Evolutionary conservation across 2,329 filamentous ascomycete species (phyloP).

Genomic region (Exophiala oligosperma): DNA sequence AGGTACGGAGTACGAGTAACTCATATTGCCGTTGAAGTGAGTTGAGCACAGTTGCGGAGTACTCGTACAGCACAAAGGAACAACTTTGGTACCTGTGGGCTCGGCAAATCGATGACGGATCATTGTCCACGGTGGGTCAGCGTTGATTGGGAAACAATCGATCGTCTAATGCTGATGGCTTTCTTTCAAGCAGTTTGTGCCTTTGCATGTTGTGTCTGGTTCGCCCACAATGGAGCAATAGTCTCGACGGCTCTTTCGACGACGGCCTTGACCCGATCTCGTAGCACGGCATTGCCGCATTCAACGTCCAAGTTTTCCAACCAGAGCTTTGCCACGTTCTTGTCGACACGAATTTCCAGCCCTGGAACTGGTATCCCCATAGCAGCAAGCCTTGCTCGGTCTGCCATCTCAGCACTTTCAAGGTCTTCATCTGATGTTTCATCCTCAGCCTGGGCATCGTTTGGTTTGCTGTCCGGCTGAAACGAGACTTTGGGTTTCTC

Average conservation of each 20-base stretch:
- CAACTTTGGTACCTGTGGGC: too few species aligned
- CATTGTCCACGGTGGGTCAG: too few species aligned
- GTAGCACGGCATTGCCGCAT: conserved; percentile 73
- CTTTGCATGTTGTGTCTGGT: conserved; percentile 8
- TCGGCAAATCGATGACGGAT: too few species aligned
- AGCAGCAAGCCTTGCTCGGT: conserved; percentile 76
- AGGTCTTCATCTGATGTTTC: conserved; percentile 44
- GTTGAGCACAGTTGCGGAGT: too few species aligned
- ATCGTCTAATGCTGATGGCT: too few species aligned
- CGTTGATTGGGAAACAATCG: too few species aligned
- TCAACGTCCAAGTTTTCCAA: conserved; percentile 90
- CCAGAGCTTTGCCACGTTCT: conserved; percentile 85
- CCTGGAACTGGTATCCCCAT: conserved; percentile 90
- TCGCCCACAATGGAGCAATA: conserved; percentile 66
- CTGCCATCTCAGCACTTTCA: conserved; percentile 60
- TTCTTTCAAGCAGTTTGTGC: background rate
- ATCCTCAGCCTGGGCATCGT: conserved; percentile 21
- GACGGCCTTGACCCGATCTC: conserved; percentile 82
- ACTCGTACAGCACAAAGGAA: too few species aligned
- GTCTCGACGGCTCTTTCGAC: conserved; percentile 88
- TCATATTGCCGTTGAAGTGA: too few species aligned
- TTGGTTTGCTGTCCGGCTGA: conserved; percentile 31
- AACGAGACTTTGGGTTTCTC: conserved; percentile 57
- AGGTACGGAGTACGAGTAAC: too few species aligned
- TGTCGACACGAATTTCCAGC: conserved; percentile 82